Evolutionary conservation across 2,329 filamentous ascomycete species (phyloP).

Genomic region (Colletotrichum filicis): DNA sequence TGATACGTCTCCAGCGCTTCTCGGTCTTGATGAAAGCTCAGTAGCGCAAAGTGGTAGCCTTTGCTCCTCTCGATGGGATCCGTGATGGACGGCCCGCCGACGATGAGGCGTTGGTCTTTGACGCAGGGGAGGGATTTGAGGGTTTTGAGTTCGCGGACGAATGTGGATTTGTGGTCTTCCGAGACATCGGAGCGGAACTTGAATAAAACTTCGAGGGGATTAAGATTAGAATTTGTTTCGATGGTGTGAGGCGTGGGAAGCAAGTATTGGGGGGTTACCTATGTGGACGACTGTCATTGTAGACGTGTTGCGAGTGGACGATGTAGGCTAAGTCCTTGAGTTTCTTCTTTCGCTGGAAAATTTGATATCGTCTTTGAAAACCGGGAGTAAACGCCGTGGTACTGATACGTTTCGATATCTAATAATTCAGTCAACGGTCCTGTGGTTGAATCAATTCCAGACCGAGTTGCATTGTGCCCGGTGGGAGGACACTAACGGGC

Average conservation of each 20-base stretch:
- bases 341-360: no score
- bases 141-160: slow-evolving; percentile 58
- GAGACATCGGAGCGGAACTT: slow-evolving; percentile 57
- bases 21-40: slow-evolving; percentile 61
- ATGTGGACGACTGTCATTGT: slow-evolving; percentile 6
- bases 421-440: no score
- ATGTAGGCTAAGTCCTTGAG: no score
- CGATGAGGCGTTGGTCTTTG: slow-evolving; percentile 57
- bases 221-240: neutral
- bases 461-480: neutral
- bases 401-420: no score
- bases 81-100: slow-evolving; percentile 64
- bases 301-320: neutral
- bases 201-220: slow-evolving; percentile 55
- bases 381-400: no score
- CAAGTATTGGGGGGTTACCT: neutral
- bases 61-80: slow-evolving; percentile 63
- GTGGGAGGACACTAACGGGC: neutral
- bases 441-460: neutral
- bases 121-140: slow-evolving; percentile 61
- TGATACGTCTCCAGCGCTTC: slow-evolving; percentile 62
- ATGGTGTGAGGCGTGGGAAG: neutral
- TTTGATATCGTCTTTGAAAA: no score
- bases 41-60: slow-evolving; percentile 60
- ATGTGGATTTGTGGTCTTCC: slow-evolving; percentile 53